phyloP scores from a whole-genome alignment of 2,329 filamentous ascomycete species.

The Fusarium pseudonygamai region DNA sequence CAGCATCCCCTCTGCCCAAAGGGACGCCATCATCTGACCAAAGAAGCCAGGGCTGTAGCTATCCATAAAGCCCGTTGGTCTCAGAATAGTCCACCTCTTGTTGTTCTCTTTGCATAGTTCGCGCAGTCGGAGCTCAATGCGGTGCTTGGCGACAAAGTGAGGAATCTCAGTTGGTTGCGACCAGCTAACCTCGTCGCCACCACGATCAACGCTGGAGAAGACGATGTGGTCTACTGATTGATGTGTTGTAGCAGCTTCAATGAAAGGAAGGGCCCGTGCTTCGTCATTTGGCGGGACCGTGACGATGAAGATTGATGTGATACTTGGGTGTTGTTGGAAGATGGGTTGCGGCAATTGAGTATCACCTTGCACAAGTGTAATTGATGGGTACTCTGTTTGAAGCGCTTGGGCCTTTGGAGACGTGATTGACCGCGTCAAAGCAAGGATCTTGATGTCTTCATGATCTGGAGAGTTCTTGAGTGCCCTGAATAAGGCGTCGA shows the following conservation, averaged over 20 bases:
- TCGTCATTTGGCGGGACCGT: slow-evolving; percentile 43
- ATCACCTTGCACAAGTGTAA: slow-evolving; percentile 24
- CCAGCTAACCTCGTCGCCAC: slow-evolving; percentile 20
- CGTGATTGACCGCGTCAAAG: slow-evolving; percentile 9
- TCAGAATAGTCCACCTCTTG: slow-evolving; percentile 39
- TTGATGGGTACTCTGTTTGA: not conserved
- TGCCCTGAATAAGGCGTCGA: slow-evolving; percentile 2
- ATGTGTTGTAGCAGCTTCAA: slow-evolving; percentile 29
- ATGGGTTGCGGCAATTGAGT: slow-evolving; percentile 17
- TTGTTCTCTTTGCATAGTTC: not conserved
- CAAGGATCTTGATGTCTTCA: not conserved
- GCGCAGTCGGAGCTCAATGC: slow-evolving; percentile 18
- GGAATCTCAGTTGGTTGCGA: slow-evolving; percentile 21
- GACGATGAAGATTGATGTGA: slow-evolving; percentile 41
- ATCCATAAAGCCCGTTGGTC: slow-evolving; percentile 44
- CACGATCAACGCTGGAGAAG: slow-evolving; percentile 33
- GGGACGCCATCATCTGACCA: slow-evolving; percentile 40
- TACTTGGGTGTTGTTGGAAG: slow-evolving; percentile 30
- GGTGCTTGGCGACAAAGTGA: slow-evolving; percentile 34
- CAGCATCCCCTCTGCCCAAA: slow-evolving; percentile 38
- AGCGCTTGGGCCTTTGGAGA: slow-evolving; percentile 2
- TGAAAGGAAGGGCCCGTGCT: slow-evolving; percentile 35
- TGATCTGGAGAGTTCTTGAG: rapidly evolving
- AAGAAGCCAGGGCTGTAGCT: slow-evolving; percentile 40
- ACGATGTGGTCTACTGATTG: slow-evolving; percentile 30